Base-by-base conservation (phyloP, 2,329 filamentous ascomycete genomes). In the Fusarium liriodendri region DNA sequence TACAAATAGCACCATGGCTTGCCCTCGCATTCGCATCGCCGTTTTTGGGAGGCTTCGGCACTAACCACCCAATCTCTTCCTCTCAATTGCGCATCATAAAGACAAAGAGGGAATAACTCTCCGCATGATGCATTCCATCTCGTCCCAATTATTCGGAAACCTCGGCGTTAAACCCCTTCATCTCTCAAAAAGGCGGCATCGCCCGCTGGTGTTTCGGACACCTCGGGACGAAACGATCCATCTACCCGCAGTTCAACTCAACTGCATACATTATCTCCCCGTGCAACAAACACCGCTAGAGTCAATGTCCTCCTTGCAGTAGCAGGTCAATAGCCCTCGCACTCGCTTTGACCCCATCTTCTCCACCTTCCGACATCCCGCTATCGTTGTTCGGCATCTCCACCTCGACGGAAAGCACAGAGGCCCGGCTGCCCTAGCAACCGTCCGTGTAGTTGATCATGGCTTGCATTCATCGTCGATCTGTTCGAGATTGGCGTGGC, bases 1-100 rank as follows among this genome's bases (percentile, higher is more conserved):
- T 63, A 20, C 37, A 47, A 16, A 61, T 59, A 57, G 40, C 29
- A 68, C 47, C 33, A 29, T 32, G 27, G 16, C 20, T 18, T 59
- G 29, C 35, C 18, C 60, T 73, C 70, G 71, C 64, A 62, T 35
- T 74, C 68, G 71, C 71, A 59, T 72, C 67, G 47, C 42, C 14
- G 27, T 35, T 57, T 57, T 52, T 25, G 6, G 57, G 57, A 59
- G 35, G 16, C 33, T 20, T 22, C 22, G n/a, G 27, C 6, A n/a
- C 50, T 11, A 54, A 32, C 50, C 50, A 54, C 50, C 50, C 50
- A 20, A 54, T 54, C 50, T 6, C 1, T 1, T 1, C 9, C 18
- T 32, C 18, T 54, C 1, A 33, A 54, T 54, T 54, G 50, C 50
- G 27, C 50, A 54, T 29, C 47, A 52, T 52, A 2, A 33, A 54